phyloP scores from a whole-genome alignment of 805 yeast species.

The Kazachstania psychrophila region DNA sequence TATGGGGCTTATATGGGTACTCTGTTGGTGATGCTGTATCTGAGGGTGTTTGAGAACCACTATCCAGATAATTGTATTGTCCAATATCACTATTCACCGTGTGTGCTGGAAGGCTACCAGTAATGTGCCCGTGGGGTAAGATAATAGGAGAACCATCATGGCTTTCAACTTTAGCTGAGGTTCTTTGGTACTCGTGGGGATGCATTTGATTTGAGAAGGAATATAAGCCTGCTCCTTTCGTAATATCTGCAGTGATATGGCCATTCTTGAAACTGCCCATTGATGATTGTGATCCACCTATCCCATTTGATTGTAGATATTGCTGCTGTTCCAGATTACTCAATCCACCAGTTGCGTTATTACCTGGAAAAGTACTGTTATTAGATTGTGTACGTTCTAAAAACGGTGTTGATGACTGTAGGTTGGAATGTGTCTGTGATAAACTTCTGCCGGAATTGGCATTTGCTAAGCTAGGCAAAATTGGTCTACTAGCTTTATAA shows the following conservation, averaged over 20 bases:
- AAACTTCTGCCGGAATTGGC: neutral
- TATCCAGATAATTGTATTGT: no score
- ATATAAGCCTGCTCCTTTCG: neutral
- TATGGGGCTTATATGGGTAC: neutral
- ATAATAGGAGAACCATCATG: constrained; percentile 1
- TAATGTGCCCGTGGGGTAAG: no score
- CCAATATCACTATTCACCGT: no score
- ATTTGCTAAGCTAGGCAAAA: constrained; percentile 3
- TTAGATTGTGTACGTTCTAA: constrained; percentile 4
- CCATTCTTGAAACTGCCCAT: neutral
- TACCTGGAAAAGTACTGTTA: no score
- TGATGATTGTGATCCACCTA: neutral
- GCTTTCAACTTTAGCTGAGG: neutral
- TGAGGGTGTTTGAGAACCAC: no score
- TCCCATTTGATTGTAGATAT: constrained; percentile 1
- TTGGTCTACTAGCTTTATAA: no score
- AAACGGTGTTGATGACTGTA: constrained; percentile 7
- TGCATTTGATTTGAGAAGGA: neutral
- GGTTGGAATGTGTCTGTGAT: neutral
- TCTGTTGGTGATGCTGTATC: no score
- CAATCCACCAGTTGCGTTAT: constrained; percentile 5
- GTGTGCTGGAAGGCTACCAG: no score
- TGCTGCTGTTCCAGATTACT: constrained; percentile 5
- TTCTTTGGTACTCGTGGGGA: neutral
- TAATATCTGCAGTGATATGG: neutral